Base-by-base conservation (phyloP, 768 basidiomycete species). In the Tylopilus felleus region DNA sequence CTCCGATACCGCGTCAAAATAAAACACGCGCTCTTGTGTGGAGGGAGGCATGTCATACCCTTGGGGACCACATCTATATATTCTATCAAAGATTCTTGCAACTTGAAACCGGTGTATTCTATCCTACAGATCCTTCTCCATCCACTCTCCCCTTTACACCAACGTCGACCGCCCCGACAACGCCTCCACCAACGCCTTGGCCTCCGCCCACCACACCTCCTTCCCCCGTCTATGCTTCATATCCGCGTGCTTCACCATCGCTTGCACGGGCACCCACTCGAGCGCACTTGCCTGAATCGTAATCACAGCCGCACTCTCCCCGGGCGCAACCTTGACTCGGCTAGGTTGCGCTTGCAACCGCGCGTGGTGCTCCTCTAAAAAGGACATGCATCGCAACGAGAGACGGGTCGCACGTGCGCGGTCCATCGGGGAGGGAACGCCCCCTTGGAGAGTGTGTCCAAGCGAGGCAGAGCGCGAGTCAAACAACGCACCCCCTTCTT, bases 361-460 rank as follows among this genome's bases (percentile, higher is more conserved):
- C 22, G 75, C 75, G 67, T 91, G 88, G 59, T 96, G 85, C 47
- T 81, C 68, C 73, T 98, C 97, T 55, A 98, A 79, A 81, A 97
- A 98, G 31, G 84, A 75, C 91, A 99, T 94, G 74, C 92, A 96
- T 62, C 91, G 87, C 57, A 96, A 76, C 8, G 96, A 85, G 41
- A 98, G 80, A 29, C 97, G 88, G 8, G 89, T 86, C 4, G 93
- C 97, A 25, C 93, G 89, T 0, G 88, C 85, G 47, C 96, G 90
- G 74, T 98, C 97, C 62, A 91, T 80, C 0, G 97, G 97, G 1
- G 96, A 97, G 5, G 97, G 97, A 17, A 93, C 85, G 3, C 94
- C 94, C 8, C 97, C 97, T 65, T 99, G 97, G 3, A 99, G 75
- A 5, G 95, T 98, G 74, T 99, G 97, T 16, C 97, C 97, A 19